Evolutionary conservation across 1,284 basidiomycete species (phyloP).

Genomic region (Chondrostereum purpureum): DNA sequence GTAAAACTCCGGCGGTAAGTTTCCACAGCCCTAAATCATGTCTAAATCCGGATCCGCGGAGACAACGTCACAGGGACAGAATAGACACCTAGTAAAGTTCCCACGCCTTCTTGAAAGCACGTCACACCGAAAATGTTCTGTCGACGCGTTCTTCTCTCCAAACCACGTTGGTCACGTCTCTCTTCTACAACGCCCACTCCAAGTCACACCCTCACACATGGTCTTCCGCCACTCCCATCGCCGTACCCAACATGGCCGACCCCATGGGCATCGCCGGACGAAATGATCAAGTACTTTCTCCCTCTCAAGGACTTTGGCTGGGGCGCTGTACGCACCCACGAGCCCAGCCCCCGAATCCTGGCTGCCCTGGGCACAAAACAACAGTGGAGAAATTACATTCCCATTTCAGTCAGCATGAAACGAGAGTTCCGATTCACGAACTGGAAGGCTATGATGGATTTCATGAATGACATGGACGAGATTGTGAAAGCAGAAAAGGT

Average conservation of each 20-base stretch:
- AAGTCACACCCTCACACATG: conserved; percentile 3
- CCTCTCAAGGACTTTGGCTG: conserved; percentile 20
- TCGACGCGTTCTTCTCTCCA: too few species aligned
- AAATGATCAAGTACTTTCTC: conserved; percentile 15
- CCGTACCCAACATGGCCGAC: conserved; percentile 17
- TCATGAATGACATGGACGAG: background rate
- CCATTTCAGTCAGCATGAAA: background rate
- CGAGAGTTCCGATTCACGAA: background rate
- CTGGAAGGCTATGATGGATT: background rate
- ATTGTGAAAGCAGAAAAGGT: background rate
- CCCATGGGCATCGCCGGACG: conserved; percentile 17
- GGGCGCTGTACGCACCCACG: conserved; percentile 14
- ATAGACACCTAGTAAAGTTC: too few species aligned
- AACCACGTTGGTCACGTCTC: too few species aligned
- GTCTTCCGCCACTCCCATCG: too few species aligned
- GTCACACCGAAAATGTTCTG: too few species aligned
- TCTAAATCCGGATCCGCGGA: too few species aligned
- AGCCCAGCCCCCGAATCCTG: background rate
- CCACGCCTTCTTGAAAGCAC: too few species aligned
- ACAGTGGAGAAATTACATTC: background rate
- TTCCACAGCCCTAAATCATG: too few species aligned
- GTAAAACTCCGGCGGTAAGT: too few species aligned
- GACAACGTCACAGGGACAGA: too few species aligned
- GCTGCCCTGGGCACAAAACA: background rate
- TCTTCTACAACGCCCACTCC: background rate